phyloP scores from a whole-genome alignment of 1,284 basidiomycete species.

The Phenoliferia sp. region DNA sequence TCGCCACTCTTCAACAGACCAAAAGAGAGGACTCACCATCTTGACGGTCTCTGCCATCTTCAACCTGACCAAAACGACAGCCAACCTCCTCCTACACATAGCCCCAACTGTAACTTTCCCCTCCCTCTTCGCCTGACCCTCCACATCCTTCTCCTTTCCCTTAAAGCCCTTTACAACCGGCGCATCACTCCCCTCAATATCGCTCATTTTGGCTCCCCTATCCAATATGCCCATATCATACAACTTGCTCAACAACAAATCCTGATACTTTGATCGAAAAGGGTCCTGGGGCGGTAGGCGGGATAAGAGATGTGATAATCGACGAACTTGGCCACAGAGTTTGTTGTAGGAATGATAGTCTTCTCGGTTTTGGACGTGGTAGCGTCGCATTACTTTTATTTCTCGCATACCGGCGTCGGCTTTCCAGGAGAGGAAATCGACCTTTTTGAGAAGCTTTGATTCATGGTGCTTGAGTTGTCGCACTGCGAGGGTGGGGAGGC shows the following conservation, averaged over 20 bases:
- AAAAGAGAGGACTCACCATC: slow-evolving; percentile 57
- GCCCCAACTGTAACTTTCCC: slow-evolving; percentile 75
- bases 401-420: slow-evolving; percentile 88
- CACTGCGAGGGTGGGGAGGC: slow-evolving; percentile 47
- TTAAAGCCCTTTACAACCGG: slow-evolving; percentile 33
- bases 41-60: slow-evolving; percentile 97
- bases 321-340: slow-evolving; percentile 80
- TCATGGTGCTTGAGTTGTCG: slow-evolving; percentile 91
- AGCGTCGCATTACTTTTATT: slow-evolving; percentile 89
- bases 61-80: slow-evolving; percentile 84
- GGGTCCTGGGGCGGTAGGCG: slow-evolving; percentile 86
- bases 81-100: slow-evolving; percentile 84
- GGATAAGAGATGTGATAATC: slow-evolving; percentile 80
- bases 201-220: slow-evolving; percentile 74
- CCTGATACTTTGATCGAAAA: slow-evolving; percentile 79
- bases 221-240: slow-evolving; percentile 96
- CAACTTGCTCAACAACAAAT: slow-evolving; percentile 81
- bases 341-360: slow-evolving; percentile 99
- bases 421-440: slow-evolving; percentile 77
- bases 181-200: slow-evolving; percentile 57
- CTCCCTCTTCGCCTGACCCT: slow-evolving; percentile 27
- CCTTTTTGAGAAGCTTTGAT: slow-evolving; percentile 81
- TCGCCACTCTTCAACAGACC: slow-evolving; percentile 1
- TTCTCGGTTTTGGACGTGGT: slow-evolving; percentile 86
- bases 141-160: slow-evolving; percentile 57